Evolutionary conservation across 768 basidiomycete genomes (phyloP).

Genomic region (Coprinopsis strossmayeri): DNA sequence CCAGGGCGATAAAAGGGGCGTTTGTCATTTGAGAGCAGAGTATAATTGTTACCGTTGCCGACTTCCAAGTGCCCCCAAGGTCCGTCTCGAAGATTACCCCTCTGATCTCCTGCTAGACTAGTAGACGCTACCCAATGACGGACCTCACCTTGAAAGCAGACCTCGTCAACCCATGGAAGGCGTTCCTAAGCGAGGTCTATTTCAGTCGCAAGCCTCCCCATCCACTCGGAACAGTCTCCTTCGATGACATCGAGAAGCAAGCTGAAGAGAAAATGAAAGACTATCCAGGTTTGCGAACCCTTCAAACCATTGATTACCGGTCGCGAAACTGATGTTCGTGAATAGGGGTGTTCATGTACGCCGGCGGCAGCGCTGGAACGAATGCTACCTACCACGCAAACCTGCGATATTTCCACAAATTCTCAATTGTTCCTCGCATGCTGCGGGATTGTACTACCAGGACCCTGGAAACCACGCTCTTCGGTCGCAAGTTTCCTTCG

Average conservation of each 20-base stretch:
- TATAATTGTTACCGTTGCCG: too few species aligned
- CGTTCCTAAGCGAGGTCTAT: constrained; percentile 36
- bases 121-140: neutral
- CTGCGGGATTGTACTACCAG: constrained; percentile 54
- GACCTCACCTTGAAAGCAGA: constrained; percentile 5
- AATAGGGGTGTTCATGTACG: constrained; percentile 66
- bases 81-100: neutral
- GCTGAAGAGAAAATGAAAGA: constrained; percentile 59
- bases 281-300: constrained; percentile 35
- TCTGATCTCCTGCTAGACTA: neutral
- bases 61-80: too few species aligned
- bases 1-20: too few species aligned
- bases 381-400: constrained; percentile 64
- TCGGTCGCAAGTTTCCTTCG: constrained; percentile 55
- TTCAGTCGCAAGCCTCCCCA: constrained; percentile 28
- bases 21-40: too few species aligned
- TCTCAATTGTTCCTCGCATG: constrained; percentile 79
- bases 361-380: constrained; percentile 71
- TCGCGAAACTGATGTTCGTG: neutral
- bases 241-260: constrained; percentile 59
- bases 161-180: constrained; percentile 26
- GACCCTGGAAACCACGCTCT: constrained; percentile 63
- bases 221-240: constrained; percentile 54
- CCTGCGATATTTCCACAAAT: constrained; percentile 53
- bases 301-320: neutral